phyloP scores from a whole-genome alignment of 2,329 filamentous ascomycete species.

The Dryadomyces quercivorus region DNA sequence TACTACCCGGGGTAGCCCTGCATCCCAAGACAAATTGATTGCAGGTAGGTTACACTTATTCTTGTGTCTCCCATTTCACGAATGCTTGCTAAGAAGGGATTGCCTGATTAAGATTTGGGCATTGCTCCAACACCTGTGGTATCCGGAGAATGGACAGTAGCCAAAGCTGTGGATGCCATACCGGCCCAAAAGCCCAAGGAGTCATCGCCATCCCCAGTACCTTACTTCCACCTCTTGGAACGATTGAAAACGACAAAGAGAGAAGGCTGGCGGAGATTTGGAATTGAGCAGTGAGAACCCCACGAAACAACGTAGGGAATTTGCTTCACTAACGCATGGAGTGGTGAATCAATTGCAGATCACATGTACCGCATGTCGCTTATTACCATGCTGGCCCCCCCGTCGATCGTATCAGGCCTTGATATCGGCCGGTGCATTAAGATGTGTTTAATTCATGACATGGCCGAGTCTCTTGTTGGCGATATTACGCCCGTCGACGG shows the following conservation, averaged over 20 bases:
- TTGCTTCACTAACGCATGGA: slow-evolving; percentile 15
- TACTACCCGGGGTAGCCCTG: neutral
- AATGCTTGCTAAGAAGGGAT: neutral
- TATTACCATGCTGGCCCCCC: slow-evolving; percentile 83
- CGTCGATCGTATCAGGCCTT: slow-evolving; percentile 55
- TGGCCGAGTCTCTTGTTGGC: slow-evolving; percentile 89
- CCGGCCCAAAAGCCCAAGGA: slow-evolving; percentile 43
- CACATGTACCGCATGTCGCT: slow-evolving; percentile 99
- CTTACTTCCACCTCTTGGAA: slow-evolving; percentile 91
- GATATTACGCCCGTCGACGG: slow-evolving; percentile 93
- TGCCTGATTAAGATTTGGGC: slow-evolving; percentile 19
- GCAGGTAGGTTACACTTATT: neutral
- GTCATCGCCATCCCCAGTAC: slow-evolving; percentile 59
- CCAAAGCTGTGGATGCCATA: slow-evolving; percentile 54
- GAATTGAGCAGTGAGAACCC: slow-evolving; percentile 43
- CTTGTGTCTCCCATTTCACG: too few species aligned
- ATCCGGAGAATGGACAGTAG: slow-evolving; percentile 39
- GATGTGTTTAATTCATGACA: slow-evolving; percentile 95
- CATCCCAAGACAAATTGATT: neutral
- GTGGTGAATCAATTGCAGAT: slow-evolving; percentile 85
- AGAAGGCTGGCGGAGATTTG: slow-evolving; percentile 89
- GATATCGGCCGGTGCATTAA: slow-evolving; percentile 77
- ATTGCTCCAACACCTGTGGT: slow-evolving; percentile 26
- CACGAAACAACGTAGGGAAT: neutral
- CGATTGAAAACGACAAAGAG: slow-evolving; percentile 92